Percentiles rank a stretch among this genome's conserved stretches.
These are phyloP conservation scores for Sclerotinia spermophila DNA, from an alignment of 2,329 filamentous ascomycete genomes.

Conservation along the genomic window DNA sequence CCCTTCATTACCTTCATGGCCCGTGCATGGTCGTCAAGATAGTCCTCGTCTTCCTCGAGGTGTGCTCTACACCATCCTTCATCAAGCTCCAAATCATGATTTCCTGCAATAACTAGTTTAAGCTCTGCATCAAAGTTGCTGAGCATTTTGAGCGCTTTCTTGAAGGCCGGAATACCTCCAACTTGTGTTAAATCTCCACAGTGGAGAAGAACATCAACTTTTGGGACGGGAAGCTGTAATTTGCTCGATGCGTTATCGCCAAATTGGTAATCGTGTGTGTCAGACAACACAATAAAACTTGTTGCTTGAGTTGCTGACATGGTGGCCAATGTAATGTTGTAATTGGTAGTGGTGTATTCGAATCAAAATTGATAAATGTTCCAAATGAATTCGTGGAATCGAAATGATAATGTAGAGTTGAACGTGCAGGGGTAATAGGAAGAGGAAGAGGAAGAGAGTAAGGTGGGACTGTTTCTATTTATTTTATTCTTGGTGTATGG, in stretches of 20 bases:
- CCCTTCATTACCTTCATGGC: conserved; percentile 31
- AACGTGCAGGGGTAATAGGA: not conserved
- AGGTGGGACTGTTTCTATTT: too few species aligned
- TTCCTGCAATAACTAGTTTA: conserved; percentile 61
- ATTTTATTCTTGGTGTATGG: too few species aligned
- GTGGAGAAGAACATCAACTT: conserved; percentile 39
- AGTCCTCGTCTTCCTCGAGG: conserved; percentile 17
- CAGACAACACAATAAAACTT: conserved; percentile 32
- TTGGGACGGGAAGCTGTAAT: conserved; percentile 32
- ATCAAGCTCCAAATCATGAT: conserved; percentile 56
- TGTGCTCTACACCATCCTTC: conserved; percentile 45
- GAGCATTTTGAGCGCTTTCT: conserved; percentile 27
- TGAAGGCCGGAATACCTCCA: conserved; percentile 29
- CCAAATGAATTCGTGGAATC: not conserved
- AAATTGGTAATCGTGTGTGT: conserved; percentile 32
- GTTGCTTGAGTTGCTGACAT: conserved; percentile 22
- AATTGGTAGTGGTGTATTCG: not conserved
- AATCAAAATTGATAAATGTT: not conserved
- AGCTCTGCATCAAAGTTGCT: conserved; percentile 46
- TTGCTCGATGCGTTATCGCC: conserved; percentile 22
- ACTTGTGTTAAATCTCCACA: conserved; percentile 40
- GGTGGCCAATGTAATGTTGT: not conserved
- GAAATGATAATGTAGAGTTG: not conserved
- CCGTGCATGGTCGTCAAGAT: conserved; percentile 20
- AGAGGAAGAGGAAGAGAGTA: too few species aligned